Base-by-base conservation (phyloP, 768 basidiomycete species). In the Austroboletus festivus region DNA sequence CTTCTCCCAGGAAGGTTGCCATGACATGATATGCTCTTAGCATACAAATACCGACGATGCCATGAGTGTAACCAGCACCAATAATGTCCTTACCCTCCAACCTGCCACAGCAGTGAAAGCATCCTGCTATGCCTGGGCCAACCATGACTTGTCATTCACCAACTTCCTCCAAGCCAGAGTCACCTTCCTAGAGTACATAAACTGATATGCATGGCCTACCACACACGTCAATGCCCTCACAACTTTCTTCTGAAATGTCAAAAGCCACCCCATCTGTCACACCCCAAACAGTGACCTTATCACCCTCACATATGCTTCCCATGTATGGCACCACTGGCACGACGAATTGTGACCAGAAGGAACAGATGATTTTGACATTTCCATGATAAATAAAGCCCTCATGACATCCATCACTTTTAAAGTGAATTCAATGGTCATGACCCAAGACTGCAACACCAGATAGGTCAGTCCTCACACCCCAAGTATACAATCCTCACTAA, bases 151-250 rank as follows among this genome's bases (percentile, higher is more conserved):
- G 11, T n/a, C 53, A 2, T 60, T 59, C 47, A 10, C 18, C 0
- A 56, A 67, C 5, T 55, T 67, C 18, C 24, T 54, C 0, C 30
- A 57, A 0, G 66, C 53, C 0, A 58, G 56, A 10, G 54, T 50
- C 9, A 23, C 13, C 9, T 55, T 38, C 42, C 39, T 54, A 0
- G 6, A 44, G 1, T 12, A 51, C 7, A 28, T 55, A 13, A 24
- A 42, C 28, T 28, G 28, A 4, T 16, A 26, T 0, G 39, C 35
- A 0, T 52, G 53, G 53, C 39, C 40, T 1, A 9, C 19, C 1
- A 31, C 7, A 8, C 26, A 47, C 13, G 13, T 57, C 1, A n/a
- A 57, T 6, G 16, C 47, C 12, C 22, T 57, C 0, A 42, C 44
- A 0, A 3, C 16, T 3, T 54, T 57, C 22, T 57, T 54, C 47